phyloP scores from a whole-genome alignment of 768 basidiomycete species.

The Pisolithus albus region DNA sequence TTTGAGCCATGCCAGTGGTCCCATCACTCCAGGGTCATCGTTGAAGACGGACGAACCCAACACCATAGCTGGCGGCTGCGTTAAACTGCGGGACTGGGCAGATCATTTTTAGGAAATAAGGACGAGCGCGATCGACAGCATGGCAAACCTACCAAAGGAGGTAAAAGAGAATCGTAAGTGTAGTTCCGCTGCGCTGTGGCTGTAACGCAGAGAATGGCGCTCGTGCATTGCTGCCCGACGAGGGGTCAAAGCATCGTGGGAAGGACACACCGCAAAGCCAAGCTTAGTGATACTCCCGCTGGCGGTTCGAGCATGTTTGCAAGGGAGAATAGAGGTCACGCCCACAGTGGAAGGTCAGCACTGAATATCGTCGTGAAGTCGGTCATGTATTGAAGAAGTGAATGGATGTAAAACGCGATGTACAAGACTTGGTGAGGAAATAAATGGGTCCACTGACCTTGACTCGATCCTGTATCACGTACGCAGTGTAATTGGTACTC shows the following conservation, averaged over 20 bases:
- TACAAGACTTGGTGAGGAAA: constrained; percentile 71
- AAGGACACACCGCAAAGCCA: constrained; percentile 76
- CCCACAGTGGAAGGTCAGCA: constrained; percentile 68
- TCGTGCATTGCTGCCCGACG: constrained; percentile 19
- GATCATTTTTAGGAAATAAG: constrained; percentile 58
- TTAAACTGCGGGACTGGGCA: constrained; percentile 61
- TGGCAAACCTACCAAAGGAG: constrained; percentile 75
- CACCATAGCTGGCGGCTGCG: constrained; percentile 63
- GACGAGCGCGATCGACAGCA: constrained; percentile 69
- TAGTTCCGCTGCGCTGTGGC: constrained; percentile 34
- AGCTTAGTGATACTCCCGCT: constrained; percentile 57
- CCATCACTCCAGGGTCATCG: constrained; percentile 44
- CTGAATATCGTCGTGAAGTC: constrained; percentile 79
- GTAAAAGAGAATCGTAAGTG: constrained; percentile 57
- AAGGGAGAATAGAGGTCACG: constrained; percentile 75
- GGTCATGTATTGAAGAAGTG: constrained; percentile 51
- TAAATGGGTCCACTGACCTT: constrained; percentile 63
- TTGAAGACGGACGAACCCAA: constrained; percentile 66
- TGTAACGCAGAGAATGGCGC: constrained; percentile 44
- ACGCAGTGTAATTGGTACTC: constrained; percentile 74
- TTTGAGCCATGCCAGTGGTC: constrained; percentile 47
- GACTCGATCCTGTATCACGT: constrained; percentile 49
- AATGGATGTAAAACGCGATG: constrained; percentile 20
- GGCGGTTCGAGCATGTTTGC: constrained; percentile 71
- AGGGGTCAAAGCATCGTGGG: constrained; percentile 53